Evolutionary conservation across 2,329 filamentous ascomycete genomes (phyloP), one percentile per base, ranked within the genome.

Genomic region (Karstenula rhodostoma): DNA sequence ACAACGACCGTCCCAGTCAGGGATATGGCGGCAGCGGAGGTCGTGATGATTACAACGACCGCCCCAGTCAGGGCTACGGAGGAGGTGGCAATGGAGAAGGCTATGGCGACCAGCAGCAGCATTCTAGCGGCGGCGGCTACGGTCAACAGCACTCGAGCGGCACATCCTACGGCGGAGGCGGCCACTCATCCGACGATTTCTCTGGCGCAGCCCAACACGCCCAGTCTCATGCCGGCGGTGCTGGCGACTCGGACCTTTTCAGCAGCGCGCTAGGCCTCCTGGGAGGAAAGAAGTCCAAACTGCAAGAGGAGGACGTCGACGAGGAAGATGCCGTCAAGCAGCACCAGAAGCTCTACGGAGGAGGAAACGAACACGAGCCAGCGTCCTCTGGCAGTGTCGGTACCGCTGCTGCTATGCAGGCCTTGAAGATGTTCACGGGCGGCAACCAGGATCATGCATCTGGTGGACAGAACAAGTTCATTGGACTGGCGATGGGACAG

Each of bases 401-500:
- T 71, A 80, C 84, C 69, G 89, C 94, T 55, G 91, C 92, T 61
- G 93, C 91, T 19, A 88, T 94, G 86, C 89, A 94, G 77, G 91
- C 91, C 0, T 77, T 94, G 66, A 93, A 94, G 82, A 86, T 90
- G 83, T 96, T 96, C 79, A 87, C 85, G 40, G 83, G 85, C 50
- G 85, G 87, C 23, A 77, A 71, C 19, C 63, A 73, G 22, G 80
- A 73, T 35, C 65, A 71, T n/a, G 75, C 74, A 23, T 73, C 74
- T 54, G 77, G 78, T 42, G 87, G 87, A 67, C 89, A 96, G 84
- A 92, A 90, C 76, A 86, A 90, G 63, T 92, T 97, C 73, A 86
- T 97, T 64, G 91, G 90, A 4, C 83, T 96, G 76, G 94, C 94
- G 46, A 94, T 97, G 92, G 88, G 86, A 9, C 90, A 97, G 82